These are phyloP conservation scores for Neurospora sp. DNA, from an alignment of 495 filamentous ascomycete species.

Conservation along the genomic window DNA sequence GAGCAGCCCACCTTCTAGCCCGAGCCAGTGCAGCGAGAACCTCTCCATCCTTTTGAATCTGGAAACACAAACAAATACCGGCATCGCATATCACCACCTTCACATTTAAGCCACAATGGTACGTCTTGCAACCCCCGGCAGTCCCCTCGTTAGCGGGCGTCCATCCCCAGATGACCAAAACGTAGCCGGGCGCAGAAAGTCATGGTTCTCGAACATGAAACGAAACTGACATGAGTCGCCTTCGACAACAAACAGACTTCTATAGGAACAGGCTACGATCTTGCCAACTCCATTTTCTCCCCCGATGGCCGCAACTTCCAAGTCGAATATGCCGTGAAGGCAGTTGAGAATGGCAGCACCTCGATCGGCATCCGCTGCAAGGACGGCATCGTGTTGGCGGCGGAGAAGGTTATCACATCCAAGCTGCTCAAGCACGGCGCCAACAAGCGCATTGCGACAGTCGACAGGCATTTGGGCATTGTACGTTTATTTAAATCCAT, in stretches of 20 bases:
- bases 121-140: neutral
- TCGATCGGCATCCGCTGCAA: conserved; percentile 95
- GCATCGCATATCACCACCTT: neutral
- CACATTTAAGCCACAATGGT: conserved; percentile 12
- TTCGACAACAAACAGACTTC: conserved; percentile 57
- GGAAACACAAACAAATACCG: neutral
- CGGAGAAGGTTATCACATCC: conserved; percentile 92
- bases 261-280: conserved; percentile 98
- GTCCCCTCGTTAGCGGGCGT: neutral
- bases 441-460: conserved; percentile 92
- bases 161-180: neutral
- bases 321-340: conserved; percentile 98
- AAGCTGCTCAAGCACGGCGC: conserved; percentile 87
- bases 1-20: neutral
- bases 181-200: neutral
- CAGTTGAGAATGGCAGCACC: conserved; percentile 96
- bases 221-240: conserved; percentile 1
- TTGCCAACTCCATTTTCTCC: conserved; percentile 98
- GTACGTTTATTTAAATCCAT: conserved; percentile 45
- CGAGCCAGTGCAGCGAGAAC: neutral
- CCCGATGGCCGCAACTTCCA: conserved; percentile 99
- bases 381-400: conserved; percentile 90
- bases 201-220: neutral
- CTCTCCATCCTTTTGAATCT: neutral
- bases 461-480: conserved; percentile 88